Conservation (phyloP, 2,329 filamentous ascomycete species). For the Pseudogymnoascus sp. region DNA sequence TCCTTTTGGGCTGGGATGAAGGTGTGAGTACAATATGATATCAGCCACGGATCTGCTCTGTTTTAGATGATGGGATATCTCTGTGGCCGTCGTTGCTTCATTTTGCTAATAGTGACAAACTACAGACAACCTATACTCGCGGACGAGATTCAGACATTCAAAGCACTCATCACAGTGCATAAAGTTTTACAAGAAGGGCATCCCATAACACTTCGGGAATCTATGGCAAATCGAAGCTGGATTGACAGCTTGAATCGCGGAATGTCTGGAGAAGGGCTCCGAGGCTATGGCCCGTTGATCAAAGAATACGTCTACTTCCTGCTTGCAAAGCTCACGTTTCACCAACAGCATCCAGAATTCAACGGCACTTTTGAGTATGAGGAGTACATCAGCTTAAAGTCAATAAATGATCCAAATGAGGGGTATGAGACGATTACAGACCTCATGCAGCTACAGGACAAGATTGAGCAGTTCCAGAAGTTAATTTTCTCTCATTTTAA, state of each 20-base stretch:
- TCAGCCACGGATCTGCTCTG: not conserved
- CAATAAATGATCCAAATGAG: slow-evolving; percentile 97
- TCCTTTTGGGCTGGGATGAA: slow-evolving; percentile 99
- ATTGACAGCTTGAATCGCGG: slow-evolving; percentile 86
- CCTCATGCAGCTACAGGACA: slow-evolving; percentile 92
- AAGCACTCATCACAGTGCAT: slow-evolving; percentile 93
- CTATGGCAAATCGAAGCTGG: slow-evolving; percentile 82
- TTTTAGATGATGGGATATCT: not conserved
- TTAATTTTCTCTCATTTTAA: slow-evolving; percentile 96
- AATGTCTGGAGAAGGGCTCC: slow-evolving; percentile 72
- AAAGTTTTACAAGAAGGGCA: slow-evolving; percentile 97
- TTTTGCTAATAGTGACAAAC: slow-evolving; percentile 11
- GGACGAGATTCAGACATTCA: slow-evolving; percentile 98
- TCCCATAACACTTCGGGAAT: slow-evolving; percentile 77
- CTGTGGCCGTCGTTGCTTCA: not conserved
- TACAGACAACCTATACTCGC: slow-evolving; percentile 88
- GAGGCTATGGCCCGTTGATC: slow-evolving; percentile 87
- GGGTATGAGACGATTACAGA: slow-evolving; percentile 95
- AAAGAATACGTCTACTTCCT: slow-evolving; percentile 96
- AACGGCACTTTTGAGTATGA: slow-evolving; percentile 99
- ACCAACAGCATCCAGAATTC: slow-evolving; percentile 94
- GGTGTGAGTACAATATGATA: slow-evolving; percentile 56
- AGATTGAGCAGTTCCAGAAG: slow-evolving; percentile 98
- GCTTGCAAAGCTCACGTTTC: slow-evolving; percentile 90
- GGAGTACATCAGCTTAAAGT: slow-evolving; percentile 96